Evolutionary conservation across 2,329 filamentous ascomycete genomes (phyloP).

Genomic region (Saccharata proteae): DNA sequence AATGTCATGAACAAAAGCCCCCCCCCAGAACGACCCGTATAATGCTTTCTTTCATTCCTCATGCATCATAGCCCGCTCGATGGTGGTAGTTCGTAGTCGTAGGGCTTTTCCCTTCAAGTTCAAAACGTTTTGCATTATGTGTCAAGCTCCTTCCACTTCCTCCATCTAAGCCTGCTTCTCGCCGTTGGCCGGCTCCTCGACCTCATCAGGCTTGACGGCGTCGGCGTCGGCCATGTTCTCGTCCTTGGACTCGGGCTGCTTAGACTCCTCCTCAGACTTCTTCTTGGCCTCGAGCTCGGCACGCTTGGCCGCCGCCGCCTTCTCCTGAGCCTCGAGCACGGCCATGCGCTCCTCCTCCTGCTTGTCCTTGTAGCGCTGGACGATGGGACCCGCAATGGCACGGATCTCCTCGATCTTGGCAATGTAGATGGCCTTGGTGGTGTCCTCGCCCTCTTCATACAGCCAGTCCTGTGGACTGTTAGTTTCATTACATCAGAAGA

Average conservation of each 20-base stretch:
- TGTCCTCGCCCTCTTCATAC: slow-evolving; percentile 92
- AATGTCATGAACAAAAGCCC: too few relatives aligned
- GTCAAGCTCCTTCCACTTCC: too few relatives aligned
- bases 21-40: too few relatives aligned
- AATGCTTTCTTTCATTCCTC: too few relatives aligned
- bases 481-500: not conserved
- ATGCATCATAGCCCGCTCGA: too few relatives aligned
- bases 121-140: too few relatives aligned
- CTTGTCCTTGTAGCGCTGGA: slow-evolving; percentile 93
- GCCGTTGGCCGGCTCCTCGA: slow-evolving; percentile 27
- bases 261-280: slow-evolving; percentile 58
- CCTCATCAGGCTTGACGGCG: slow-evolving; percentile 24
- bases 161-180: not conserved
- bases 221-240: slow-evolving; percentile 51
- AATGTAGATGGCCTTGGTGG: slow-evolving; percentile 84
- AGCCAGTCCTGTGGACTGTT: slow-evolving; percentile 68
- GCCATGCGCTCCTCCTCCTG: slow-evolving; percentile 75
- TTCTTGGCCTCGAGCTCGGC: slow-evolving; percentile 62
- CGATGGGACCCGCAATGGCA: slow-evolving; percentile 76
- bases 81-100: too few relatives aligned
- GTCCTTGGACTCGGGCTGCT: slow-evolving; percentile 31
- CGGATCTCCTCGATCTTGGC: slow-evolving; percentile 95
- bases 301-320: slow-evolving; percentile 48
- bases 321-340: slow-evolving; percentile 53
- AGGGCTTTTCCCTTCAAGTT: too few relatives aligned